Evolutionary conservation across 2,329 filamentous ascomycete genomes (phyloP).

Genomic region (Colletotrichum shisoi): DNA sequence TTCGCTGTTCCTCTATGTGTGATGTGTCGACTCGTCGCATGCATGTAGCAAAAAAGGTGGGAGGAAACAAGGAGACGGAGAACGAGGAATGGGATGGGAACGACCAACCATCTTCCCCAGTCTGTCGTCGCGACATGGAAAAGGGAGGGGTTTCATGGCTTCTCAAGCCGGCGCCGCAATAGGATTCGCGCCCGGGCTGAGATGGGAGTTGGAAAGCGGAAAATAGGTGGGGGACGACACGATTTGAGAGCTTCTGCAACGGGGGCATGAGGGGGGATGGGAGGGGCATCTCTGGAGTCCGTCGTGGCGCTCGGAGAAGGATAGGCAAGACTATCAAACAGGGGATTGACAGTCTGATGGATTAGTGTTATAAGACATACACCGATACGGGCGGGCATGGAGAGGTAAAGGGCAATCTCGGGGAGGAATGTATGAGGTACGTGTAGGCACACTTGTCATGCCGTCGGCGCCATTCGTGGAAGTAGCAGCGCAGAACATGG

Average conservation of each 20-base stretch:
- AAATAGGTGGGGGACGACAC: conserved; percentile 27
- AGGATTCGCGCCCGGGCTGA: background rate
- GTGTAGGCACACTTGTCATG: conserved; percentile 21
- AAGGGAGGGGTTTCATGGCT: background rate
- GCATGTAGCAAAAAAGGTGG: conserved; percentile 14
- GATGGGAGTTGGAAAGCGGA: conserved; percentile 15
- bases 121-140: conserved; percentile 7
- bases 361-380: background rate
- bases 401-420: conserved; percentile 6
- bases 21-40: conserved; percentile 15
- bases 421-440: background rate
- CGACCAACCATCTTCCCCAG: background rate
- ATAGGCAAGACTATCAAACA: background rate
- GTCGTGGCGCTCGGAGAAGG: background rate
- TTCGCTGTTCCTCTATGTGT: conserved; percentile 10
- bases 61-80: conserved; percentile 18
- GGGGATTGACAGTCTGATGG: background rate
- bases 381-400: background rate
- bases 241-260: conserved; percentile 13
- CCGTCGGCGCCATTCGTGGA: conserved; percentile 27
- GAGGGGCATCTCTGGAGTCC: conserved; percentile 4
- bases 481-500: conserved; percentile 24
- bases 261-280: background rate
- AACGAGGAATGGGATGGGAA: background rate
- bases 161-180: background rate